These are phyloP conservation scores for Rhizophagus sp. DNA, from an alignment of 192 early-diverging fungal species.

Conservation along the genomic window DNA sequence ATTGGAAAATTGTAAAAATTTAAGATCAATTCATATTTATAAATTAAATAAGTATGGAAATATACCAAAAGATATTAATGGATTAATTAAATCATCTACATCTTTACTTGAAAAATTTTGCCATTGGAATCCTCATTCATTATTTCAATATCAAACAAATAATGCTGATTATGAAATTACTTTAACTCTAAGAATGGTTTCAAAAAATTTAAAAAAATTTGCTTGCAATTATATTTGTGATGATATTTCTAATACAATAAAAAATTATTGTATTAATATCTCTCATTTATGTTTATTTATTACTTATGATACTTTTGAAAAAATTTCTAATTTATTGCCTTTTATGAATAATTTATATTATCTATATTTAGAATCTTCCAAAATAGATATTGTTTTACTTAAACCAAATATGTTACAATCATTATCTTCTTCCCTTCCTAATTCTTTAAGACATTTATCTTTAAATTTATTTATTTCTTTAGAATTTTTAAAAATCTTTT, in stretches of 20 bases:
- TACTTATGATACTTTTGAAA: neutral
- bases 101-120: neutral
- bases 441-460: neutral
- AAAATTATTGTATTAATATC: neutral
- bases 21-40: neutral
- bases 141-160: neutral
- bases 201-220: neutral
- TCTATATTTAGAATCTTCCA: neutral
- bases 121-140: neutral
- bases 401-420: neutral
- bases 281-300: neutral
- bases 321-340: neutral
- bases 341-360: neutral
- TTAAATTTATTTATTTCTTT: neutral
- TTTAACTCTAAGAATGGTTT: neutral
- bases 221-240: neutral
- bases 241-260: neutral
- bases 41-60: neutral
- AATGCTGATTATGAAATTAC: neutral
- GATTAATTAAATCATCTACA: neutral
- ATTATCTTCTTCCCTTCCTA: neutral
- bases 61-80: neutral
- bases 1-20: neutral
- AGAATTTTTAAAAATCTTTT: neutral
- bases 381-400: neutral